phyloP scores from a whole-genome alignment of 2,329 filamentous ascomycete species.

The Botryosphaeria agaves region DNA sequence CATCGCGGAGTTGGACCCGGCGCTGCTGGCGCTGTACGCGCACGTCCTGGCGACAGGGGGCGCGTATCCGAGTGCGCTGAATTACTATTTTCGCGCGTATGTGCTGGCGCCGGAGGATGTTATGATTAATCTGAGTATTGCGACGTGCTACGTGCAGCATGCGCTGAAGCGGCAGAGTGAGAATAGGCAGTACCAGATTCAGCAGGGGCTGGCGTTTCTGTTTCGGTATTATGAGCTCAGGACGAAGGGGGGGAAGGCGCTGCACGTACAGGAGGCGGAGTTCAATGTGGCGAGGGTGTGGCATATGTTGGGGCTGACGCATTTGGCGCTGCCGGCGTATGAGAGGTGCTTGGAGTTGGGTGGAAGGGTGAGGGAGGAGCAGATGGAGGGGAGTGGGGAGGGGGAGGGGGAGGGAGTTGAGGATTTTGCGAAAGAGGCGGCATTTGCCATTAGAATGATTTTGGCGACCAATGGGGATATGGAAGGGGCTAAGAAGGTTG shows the following conservation, averaged over 20 bases:
- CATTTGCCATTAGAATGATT: slow-evolving; percentile 55
- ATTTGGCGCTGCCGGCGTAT: slow-evolving; percentile 60
- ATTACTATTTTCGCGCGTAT: slow-evolving; percentile 56
- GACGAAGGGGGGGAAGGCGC: slow-evolving; percentile 20
- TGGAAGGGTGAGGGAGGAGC: slow-evolving; percentile 22
- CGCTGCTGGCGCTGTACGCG: slow-evolving; percentile 73
- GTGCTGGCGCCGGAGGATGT: slow-evolving; percentile 61
- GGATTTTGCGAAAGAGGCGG: slow-evolving; percentile 51
- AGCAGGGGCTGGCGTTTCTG: slow-evolving; percentile 72
- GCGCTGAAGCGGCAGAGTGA: slow-evolving; percentile 77
- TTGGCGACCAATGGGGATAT: slow-evolving; percentile 48
- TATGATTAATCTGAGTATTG: slow-evolving; percentile 65
- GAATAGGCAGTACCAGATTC: slow-evolving; percentile 74
- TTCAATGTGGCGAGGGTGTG: slow-evolving; percentile 67
- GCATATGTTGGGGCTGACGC: slow-evolving; percentile 55
- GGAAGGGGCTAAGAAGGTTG: slow-evolving; percentile 40
- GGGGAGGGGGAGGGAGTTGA: slow-evolving; percentile 21
- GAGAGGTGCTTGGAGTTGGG: slow-evolving; percentile 36
- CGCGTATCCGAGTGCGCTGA: slow-evolving; percentile 68
- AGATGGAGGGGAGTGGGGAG: slow-evolving; percentile 1
- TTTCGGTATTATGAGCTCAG: slow-evolving; percentile 53
- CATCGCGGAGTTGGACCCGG: slow-evolving; percentile 49
- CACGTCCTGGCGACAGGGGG: slow-evolving; percentile 76
- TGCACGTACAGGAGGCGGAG: slow-evolving; percentile 54
- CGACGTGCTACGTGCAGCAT: slow-evolving; percentile 73